These are phyloP conservation scores for Pezicula neosporulosa DNA, from an alignment of 2,329 filamentous ascomycete species.

Conservation along the genomic window DNA sequence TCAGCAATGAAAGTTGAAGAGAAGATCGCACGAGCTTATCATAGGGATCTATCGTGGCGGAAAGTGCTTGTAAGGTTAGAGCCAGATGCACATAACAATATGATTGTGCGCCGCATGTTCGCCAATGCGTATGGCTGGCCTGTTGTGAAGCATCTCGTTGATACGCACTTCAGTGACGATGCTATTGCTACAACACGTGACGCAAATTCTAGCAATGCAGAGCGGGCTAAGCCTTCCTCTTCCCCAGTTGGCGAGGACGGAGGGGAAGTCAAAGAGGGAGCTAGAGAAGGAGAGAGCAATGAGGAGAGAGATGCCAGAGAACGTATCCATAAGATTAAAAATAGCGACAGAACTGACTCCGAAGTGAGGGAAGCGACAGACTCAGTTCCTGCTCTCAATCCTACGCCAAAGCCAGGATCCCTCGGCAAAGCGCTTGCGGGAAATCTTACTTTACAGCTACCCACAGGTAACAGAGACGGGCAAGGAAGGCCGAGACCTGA, in stretches of 20 bases:
- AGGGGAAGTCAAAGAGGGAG: conserved; percentile 52
- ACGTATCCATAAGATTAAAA: conserved; percentile 21
- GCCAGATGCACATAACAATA: conserved; percentile 97
- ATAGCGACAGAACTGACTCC: conserved; percentile 38
- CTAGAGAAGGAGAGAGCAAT: conserved; percentile 1
- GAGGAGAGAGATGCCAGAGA: conserved; percentile 2
- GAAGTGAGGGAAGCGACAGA: conserved; percentile 43
- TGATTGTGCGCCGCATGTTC: conserved; percentile 94
- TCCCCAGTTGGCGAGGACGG: conserved; percentile 59
- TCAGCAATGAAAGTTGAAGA: conserved; percentile 89
- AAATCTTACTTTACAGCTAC: background rate
- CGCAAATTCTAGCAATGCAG: conserved; percentile 60
- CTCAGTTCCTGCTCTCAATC: conserved; percentile 25
- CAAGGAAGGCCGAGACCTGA: conserved; percentile 3
- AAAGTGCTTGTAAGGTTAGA: conserved; percentile 95
- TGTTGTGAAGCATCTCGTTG: conserved; percentile 89
- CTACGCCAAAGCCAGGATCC: conserved; percentile 11
- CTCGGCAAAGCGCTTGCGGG: conserved; percentile 11
- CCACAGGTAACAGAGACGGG: conserved; percentile 3
- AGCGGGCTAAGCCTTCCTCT: conserved; percentile 62
- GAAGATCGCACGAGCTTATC: conserved; percentile 95
- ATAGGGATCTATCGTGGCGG: conserved; percentile 87
- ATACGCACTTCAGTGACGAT: conserved; percentile 87
- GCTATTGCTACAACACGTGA: conserved; percentile 63
- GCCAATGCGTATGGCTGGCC: conserved; percentile 98